These are phyloP conservation scores for Teratosphaeria nubilosa DNA, from an alignment of 2,329 filamentous ascomycete species.

Conservation along the genomic window DNA sequence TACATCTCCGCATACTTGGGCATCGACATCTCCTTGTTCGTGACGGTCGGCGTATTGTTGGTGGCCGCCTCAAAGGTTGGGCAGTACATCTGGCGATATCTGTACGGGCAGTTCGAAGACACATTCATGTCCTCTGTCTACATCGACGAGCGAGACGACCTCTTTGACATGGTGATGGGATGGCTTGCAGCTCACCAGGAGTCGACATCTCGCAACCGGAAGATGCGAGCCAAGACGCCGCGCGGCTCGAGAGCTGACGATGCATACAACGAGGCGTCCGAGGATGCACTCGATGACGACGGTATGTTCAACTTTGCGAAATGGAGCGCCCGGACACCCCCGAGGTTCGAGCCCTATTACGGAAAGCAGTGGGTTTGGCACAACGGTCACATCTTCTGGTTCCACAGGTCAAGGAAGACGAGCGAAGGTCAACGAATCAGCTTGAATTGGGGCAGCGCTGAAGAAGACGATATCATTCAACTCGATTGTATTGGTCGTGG, in stretches of 20 bases:
- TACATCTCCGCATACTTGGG: slow-evolving; percentile 33
- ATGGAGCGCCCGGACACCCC: slow-evolving; percentile 38
- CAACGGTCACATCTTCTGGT: slow-evolving; percentile 32
- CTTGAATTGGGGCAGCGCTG: slow-evolving; percentile 12
- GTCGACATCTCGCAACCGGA: slow-evolving; percentile 25
- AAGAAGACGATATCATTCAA: slow-evolving; percentile 32
- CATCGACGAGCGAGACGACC: slow-evolving; percentile 35
- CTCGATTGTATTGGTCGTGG: slow-evolving; percentile 40
- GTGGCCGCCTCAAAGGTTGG: slow-evolving; percentile 31
- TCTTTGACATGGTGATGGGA: slow-evolving; percentile 33
- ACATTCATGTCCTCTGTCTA: slow-evolving; percentile 34
- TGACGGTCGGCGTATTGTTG: slow-evolving; percentile 33
- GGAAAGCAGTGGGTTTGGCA: slow-evolving; percentile 36
- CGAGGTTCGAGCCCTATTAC: slow-evolving; percentile 40
- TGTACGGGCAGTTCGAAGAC: slow-evolving; percentile 9
- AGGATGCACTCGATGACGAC: slow-evolving; percentile 28
- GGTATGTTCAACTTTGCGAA: slow-evolving; percentile 42
- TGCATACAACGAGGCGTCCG: slow-evolving; percentile 25
- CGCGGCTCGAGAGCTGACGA: slow-evolving; percentile 26
- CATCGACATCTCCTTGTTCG: slow-evolving; percentile 39
- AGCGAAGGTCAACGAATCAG: slow-evolving; percentile 18
- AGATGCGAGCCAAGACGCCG: slow-evolving; percentile 32
- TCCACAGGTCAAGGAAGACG: slow-evolving; percentile 28
- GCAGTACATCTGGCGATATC: slow-evolving; percentile 27
- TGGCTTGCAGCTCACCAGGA: slow-evolving; percentile 36